phyloP scores from a whole-genome alignment of 176 grass and related monocot species.

The Phragmites australis region DNA sequence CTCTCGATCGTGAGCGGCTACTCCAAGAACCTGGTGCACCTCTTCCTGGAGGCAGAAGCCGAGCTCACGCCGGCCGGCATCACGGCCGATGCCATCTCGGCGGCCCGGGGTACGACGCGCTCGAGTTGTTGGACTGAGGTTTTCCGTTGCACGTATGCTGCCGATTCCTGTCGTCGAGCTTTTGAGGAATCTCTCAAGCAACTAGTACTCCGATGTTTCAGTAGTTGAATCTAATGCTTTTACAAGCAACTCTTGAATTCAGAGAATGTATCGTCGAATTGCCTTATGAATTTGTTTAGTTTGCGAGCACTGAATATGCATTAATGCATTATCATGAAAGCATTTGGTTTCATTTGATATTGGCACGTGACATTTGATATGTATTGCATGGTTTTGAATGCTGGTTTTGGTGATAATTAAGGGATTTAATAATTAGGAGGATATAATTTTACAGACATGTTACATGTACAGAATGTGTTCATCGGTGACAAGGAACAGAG shows the following conservation, averaged over 20 bases:
- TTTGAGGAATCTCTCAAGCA: no score
- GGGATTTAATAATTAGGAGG: no score
- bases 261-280: not conserved
- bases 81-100: slow-evolving; percentile 12
- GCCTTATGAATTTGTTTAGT: not conserved
- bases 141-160: not conserved
- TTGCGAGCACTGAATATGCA: not conserved
- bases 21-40: no score
- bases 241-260: not conserved
- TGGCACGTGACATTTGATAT: no score
- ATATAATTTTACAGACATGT: no score
- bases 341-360: no score
- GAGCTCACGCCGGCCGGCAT: not conserved
- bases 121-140: slow-evolving; percentile 22
- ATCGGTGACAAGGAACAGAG: no score
- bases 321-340: no score
- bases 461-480: no score
- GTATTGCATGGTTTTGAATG: no score
- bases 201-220: not conserved
- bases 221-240: not conserved
- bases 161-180: not conserved
- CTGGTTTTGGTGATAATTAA: not conserved
- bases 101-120: slow-evolving; percentile 1
- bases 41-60: slow-evolving; percentile 13
- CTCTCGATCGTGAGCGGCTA: no score